These are phyloP conservation scores for Mycosphaerella arachidis DNA, from an alignment of 2,329 filamentous ascomycete species.

Conservation along the genomic window DNA sequence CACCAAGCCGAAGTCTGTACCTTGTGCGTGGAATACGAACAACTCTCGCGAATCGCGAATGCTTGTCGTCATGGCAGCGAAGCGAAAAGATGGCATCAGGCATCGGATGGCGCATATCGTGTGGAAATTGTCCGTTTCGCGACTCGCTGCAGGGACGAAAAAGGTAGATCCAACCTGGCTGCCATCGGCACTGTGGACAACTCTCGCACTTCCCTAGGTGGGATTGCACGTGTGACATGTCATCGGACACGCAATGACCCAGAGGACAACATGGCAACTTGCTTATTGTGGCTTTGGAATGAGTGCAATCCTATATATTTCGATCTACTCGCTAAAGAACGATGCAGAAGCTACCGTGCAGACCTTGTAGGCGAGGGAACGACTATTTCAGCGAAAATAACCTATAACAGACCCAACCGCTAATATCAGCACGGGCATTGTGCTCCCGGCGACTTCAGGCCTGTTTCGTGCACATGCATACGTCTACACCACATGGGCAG, in stretches of 20 bases:
- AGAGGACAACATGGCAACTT: neutral
- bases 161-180: neutral
- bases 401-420: neutral
- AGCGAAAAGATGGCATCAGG: neutral
- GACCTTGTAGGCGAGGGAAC: neutral
- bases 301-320: neutral
- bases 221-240: neutral
- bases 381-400: neutral
- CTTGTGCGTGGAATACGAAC: neutral
- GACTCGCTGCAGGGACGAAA: neutral
- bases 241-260: neutral
- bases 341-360: neutral
- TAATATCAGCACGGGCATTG: neutral
- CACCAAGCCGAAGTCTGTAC: too few relatives aligned
- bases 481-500: too few relatives aligned
- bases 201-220: neutral
- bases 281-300: neutral
- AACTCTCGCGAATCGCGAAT: neutral
- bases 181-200: neutral
- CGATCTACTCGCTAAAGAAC: neutral
- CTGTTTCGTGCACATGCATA: too few relatives aligned
- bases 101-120: neutral
- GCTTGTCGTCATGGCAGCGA: neutral
- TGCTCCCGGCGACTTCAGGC: neutral
- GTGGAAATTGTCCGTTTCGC: neutral